Evolutionary conservation across 371 early-diverging fungal species (phyloP), one percentile per base, ranked within the genome.

Genomic region (Mucor saturninus): DNA sequence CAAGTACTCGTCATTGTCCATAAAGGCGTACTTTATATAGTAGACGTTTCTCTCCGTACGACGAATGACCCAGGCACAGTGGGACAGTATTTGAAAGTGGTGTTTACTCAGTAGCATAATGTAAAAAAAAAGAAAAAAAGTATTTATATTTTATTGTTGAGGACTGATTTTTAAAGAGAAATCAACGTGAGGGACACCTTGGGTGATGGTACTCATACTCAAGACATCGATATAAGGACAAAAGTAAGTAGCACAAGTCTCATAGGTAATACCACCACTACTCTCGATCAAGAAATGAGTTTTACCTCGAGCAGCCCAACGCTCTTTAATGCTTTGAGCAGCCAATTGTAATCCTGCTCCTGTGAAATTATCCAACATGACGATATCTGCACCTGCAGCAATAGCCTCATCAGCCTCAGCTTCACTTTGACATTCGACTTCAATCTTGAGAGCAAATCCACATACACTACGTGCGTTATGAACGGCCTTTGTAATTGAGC

Each of bases 351-450:
- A 75, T 0, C 76, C 86, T 5, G 87, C 89, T 8, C 88, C 84
- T 6, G 83, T 68, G 64, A 91, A 89, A 77, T 93, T 93, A 61
- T 93, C 94, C 13, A 94, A 72, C 99, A 98, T 98, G 63, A 98
- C 87, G 64, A 98, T 90, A 74, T 98, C 97, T 3, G 98, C 98
- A 4, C 98, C 98, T 10, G 97, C 96, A 35, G 77, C 86, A 73
- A 97, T 94, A n/a, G 98, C 98, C 75, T 98, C 99, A 68, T 92
- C 89, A 1, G 98, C 98, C 61, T 98, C 99, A 13, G 83, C 89
- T 66, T 94, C 93, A 0, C 87, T 86, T 60, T 90, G 91, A 69
- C 97, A 97, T 71, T 98, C 99, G 53, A 98, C 98, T 61, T 98
- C 99, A 62, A 98, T 94, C 80, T 98, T 97, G 58, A 97, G 73